These are phyloP conservation scores for Sporisorium sorghi DNA, from an alignment of 1,284 basidiomycete species.

Conservation along the genomic window DNA sequence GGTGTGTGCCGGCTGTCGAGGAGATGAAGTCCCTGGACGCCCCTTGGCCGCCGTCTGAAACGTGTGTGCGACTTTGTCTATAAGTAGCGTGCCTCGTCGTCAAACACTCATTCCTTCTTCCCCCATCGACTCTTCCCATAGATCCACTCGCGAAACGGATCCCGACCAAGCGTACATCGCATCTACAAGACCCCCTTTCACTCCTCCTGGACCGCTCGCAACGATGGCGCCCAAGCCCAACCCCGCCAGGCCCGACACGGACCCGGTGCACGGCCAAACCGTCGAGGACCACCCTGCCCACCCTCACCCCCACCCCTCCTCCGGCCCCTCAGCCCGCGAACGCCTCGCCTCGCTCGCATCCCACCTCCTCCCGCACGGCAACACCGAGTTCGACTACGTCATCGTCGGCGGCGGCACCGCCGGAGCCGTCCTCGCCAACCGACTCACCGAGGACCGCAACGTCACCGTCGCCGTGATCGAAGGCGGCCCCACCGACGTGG, in stretches of 20 bases:
- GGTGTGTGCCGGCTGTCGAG: neutral
- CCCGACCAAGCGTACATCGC: no score
- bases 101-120: no score
- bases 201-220: neutral
- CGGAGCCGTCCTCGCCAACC: constrained; percentile 68
- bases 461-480: constrained; percentile 69
- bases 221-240: constrained; percentile 52
- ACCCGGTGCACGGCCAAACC: constrained; percentile 59
- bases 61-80: neutral
- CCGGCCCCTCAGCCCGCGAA: constrained; percentile 44
- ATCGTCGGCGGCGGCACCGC: constrained; percentile 69
- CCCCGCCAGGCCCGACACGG: constrained; percentile 49
- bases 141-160: no score
- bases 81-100: constrained; percentile 11
- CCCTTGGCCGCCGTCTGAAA: neutral
- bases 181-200: neutral
- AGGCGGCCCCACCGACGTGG: constrained; percentile 68
- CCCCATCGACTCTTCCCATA: no score
- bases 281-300: constrained; percentile 40
- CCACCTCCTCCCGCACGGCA: constrained; percentile 59
- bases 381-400: constrained; percentile 68
- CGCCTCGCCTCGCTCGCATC: constrained; percentile 61
- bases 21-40: neutral
- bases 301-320: constrained; percentile 16
- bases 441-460: constrained; percentile 67